These are phyloP conservation scores for Termitomyces sp. DNA, from an alignment of 768 basidiomycete species.

Conservation along the genomic window DNA sequence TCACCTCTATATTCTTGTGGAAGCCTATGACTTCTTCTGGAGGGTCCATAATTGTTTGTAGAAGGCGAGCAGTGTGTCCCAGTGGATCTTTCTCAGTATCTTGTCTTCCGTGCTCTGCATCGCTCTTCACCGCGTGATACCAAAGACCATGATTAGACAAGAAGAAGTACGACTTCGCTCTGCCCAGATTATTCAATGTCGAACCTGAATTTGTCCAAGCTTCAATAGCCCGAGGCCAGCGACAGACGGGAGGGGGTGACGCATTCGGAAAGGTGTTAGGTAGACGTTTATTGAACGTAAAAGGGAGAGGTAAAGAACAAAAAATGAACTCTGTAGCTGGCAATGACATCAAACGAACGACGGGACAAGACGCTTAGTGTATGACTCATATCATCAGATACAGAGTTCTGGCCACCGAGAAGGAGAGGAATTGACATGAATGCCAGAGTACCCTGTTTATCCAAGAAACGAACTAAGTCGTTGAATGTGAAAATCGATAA, in stretches of 20 bases:
- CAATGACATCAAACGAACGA: background rate
- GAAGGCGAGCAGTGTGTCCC: background rate
- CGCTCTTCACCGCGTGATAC: background rate
- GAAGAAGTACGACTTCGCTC: background rate
- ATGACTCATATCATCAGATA: background rate
- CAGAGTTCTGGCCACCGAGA: background rate
- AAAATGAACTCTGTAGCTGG: background rate
- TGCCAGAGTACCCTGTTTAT: background rate
- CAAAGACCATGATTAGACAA: background rate
- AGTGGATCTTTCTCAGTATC: background rate
- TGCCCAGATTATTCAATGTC: background rate
- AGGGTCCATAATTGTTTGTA: background rate
- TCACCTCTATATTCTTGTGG: no score
- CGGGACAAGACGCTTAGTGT: background rate
- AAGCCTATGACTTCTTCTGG: no score
- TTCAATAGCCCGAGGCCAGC: background rate
- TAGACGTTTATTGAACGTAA: background rate
- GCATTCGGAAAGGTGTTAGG: background rate
- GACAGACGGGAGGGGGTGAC: background rate
- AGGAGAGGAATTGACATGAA: background rate
- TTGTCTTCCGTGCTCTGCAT: background rate
- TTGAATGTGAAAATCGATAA: background rate
- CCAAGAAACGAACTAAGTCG: background rate
- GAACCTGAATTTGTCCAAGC: background rate
- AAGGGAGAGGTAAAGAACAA: background rate